Evolutionary conservation across 192 early-diverging fungal genomes (phyloP), one percentile per base, ranked within the genome.

Genomic region (Phlyctochytrium planicorne): DNA sequence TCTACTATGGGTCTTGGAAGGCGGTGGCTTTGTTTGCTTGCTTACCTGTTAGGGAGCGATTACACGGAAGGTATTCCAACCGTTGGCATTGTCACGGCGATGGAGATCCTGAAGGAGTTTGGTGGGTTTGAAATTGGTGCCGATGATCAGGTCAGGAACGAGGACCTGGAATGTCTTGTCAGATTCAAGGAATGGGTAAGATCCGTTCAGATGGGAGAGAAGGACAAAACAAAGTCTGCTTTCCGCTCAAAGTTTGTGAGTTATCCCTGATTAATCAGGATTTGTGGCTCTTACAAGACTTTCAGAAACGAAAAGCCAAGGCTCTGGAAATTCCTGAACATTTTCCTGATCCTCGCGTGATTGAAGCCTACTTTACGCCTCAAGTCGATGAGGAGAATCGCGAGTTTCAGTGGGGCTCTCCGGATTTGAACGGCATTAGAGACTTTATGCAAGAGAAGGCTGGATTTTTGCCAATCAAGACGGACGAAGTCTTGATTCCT

Each of bases 41-140:
- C 96, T 23, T 93, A 89, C 59, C 68, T 99, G 17, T 80, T 99
- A 10, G 95, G 95, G n/a, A 97, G 94, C 72, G 97, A 99, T 78
- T 99, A 99, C 71, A 94, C 97, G 0, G 84, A 85, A 16, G 97
- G 97, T 0, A 80, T 99, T 63, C 76, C 84, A 30, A 93, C 94
- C 1, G 72, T 98, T 31, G 97, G 97, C 27, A 81, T 90, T 23
- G 92, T 97, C 25, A 75, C 82, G 27, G 95, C 93, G 0, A 87
- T 97, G 85, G 97, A 99, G 71, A 89, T 96, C 20, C 67, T 99
- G 63, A 82, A 84, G 47, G 85, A 88, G 67, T 97, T 90, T 75
- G 73, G 20, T 61, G 59, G n/a, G 87, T 86, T 60, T 60, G 79
- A 64, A 35, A 69, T 30, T 79, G 83, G 72, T 77, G n/a, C n/a